A percentile compares a stretch with the other conserved stretches of the same genome.
Evolutionary conservation across 768 basidiomycete genomes (phyloP).

Genomic region (Psilocybe azurescens): DNA sequence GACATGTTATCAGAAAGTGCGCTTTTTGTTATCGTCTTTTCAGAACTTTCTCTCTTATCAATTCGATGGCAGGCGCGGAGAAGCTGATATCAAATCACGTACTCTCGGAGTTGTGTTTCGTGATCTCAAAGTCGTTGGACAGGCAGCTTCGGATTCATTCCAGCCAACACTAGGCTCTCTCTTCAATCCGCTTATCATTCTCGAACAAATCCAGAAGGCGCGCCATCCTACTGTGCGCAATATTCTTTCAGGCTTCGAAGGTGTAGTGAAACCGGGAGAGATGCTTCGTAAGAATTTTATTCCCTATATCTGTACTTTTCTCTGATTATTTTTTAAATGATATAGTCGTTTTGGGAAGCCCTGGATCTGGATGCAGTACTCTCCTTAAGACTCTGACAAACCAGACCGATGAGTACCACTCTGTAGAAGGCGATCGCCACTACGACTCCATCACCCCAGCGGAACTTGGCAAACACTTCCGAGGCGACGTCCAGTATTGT

Average conservation of each 20-base stretch:
- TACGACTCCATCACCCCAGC: slow-evolving; percentile 79
- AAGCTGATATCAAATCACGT: slow-evolving; percentile 51
- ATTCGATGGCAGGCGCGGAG: slow-evolving; percentile 33
- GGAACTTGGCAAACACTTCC: slow-evolving; percentile 66
- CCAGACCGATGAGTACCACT: slow-evolving; percentile 68
- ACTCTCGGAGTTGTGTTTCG: slow-evolving; percentile 67
- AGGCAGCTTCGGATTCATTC: slow-evolving; percentile 57
- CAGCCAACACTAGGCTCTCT: slow-evolving; percentile 66
- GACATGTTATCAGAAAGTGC: not conserved
- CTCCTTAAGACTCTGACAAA: slow-evolving; percentile 85
- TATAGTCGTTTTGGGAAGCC: slow-evolving; percentile 90
- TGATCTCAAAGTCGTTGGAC: slow-evolving; percentile 63
- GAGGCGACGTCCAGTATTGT: slow-evolving; percentile 82
- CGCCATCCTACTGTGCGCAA: slow-evolving; percentile 70
- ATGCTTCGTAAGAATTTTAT: slow-evolving; percentile 65
- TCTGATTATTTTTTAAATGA: slow-evolving; percentile 30
- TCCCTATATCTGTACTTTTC: slow-evolving; percentile 38
- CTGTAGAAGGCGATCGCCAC: slow-evolving; percentile 69
- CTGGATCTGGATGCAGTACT: slow-evolving; percentile 85
- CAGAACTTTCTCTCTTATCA: not conserved
- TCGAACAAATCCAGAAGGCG: slow-evolving; percentile 48
- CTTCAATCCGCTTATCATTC: slow-evolving; percentile 55
- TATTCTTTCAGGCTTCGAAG: slow-evolving; percentile 69
- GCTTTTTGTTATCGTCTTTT: not conserved
- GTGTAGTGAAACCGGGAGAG: slow-evolving; percentile 70